Evolutionary conservation across 2,329 filamentous ascomycete genomes (phyloP).

Genomic region (Fusarium hostae): DNA sequence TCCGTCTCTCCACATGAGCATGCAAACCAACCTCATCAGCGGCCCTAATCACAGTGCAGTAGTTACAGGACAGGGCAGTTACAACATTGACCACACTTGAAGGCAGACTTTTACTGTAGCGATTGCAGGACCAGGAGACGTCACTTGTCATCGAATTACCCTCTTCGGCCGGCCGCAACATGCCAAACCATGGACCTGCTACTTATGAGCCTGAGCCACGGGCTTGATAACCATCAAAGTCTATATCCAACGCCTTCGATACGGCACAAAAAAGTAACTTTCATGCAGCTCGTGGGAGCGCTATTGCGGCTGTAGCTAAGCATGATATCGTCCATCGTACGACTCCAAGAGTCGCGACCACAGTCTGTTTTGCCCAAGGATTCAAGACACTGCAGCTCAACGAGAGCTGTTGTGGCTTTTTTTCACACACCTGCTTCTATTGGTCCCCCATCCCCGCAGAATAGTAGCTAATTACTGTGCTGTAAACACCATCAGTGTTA

Average conservation of each 20-base stretch:
- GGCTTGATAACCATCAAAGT: conserved; percentile 19
- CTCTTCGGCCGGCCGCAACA: conserved; percentile 25
- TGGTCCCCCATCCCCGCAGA: conserved; percentile 18
- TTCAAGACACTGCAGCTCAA: conserved; percentile 23
- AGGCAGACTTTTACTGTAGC: background rate
- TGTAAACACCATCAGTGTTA: conserved; percentile 22
- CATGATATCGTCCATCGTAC: conserved; percentile 38
- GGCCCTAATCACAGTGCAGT: conserved; percentile 15
- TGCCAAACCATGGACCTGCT: conserved; percentile 30
- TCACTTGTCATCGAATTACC: conserved; percentile 22
- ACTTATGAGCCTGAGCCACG: conserved; percentile 23
- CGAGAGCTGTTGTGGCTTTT: conserved; percentile 12
- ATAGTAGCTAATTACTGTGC: conserved; percentile 12
- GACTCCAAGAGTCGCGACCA: conserved; percentile 33
- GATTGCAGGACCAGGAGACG: conserved; percentile 11
- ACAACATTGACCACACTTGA: conserved; percentile 11
- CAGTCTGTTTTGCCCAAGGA: conserved; percentile 29
- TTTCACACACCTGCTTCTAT: conserved; percentile 1
- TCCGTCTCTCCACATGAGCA: conserved; percentile 33
- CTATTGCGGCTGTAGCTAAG: conserved; percentile 21
- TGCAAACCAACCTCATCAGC: conserved; percentile 38
- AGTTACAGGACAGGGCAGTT: background rate
- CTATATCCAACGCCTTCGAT: conserved; percentile 29
- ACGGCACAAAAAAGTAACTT: conserved; percentile 33
- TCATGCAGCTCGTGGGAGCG: conserved; percentile 20